Percentiles rank a stretch among this genome's conserved stretches.
These are phyloP conservation scores for Paxillus involutus DNA, from an alignment of 768 basidiomycete genomes.

Conservation along the genomic window DNA sequence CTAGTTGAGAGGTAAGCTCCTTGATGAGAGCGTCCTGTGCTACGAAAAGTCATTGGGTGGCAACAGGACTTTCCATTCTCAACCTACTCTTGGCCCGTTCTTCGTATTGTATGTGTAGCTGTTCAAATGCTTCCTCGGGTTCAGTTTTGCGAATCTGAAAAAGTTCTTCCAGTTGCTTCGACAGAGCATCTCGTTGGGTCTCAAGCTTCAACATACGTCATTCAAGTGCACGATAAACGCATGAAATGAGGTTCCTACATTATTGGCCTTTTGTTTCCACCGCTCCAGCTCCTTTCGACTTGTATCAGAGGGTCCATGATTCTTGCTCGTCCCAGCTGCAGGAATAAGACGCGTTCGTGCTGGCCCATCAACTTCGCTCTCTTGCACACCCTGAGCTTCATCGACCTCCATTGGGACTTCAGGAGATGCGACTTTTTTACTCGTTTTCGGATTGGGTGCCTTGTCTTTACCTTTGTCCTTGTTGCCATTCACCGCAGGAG, in stretches of 20 bases:
- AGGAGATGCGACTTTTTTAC: slow-evolving; percentile 1
- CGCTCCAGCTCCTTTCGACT: slow-evolving; percentile 25
- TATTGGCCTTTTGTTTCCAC: slow-evolving; percentile 31
- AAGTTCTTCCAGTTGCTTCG: slow-evolving; percentile 58
- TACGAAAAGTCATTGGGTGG: slow-evolving; percentile 25
- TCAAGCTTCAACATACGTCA: slow-evolving; percentile 25
- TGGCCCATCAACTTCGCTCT: neutral
- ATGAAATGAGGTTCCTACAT: slow-evolving; percentile 13
- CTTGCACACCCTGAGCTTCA: slow-evolving; percentile 1
- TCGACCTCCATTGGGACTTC: slow-evolving; percentile 18
- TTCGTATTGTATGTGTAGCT: slow-evolving; percentile 51
- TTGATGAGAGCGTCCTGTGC: slow-evolving; percentile 51
- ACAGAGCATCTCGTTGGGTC: slow-evolving; percentile 45
- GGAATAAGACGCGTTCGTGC: slow-evolving; percentile 1
- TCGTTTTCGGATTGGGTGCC: slow-evolving; percentile 6
- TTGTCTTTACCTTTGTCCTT: slow-evolving; percentile 12
- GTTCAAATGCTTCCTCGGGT: slow-evolving; percentile 53
- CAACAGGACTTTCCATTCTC: neutral
- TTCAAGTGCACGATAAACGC: neutral
- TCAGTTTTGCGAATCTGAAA: slow-evolving; percentile 62
- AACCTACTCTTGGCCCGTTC: slow-evolving; percentile 50
- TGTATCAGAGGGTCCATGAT: slow-evolving; percentile 11
- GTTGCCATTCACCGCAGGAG: slow-evolving; percentile 1
- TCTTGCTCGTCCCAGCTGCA: slow-evolving; percentile 11
- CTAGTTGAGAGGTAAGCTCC: slow-evolving; percentile 53